phyloP scores from a whole-genome alignment of 768 basidiomycete species.

The Gelatoporia subvermispora region DNA sequence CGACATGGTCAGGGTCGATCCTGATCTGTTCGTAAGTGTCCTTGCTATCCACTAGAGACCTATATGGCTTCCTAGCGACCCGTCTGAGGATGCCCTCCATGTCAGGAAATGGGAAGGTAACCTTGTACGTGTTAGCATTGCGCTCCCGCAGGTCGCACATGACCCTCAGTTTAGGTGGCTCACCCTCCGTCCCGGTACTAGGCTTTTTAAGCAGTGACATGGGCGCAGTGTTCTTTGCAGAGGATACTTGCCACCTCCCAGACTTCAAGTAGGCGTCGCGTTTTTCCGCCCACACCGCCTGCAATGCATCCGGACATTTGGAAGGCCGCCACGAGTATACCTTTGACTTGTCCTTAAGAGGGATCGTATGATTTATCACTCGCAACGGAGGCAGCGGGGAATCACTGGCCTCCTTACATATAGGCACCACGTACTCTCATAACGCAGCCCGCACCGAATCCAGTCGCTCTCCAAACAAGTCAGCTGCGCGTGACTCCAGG shows the following conservation, averaged over 20 bases:
- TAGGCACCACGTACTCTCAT: constrained; percentile 8
- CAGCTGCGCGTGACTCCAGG: constrained; percentile 12
- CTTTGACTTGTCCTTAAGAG: constrained; percentile 25
- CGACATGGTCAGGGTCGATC: constrained; percentile 15
- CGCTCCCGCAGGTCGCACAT: constrained; percentile 23
- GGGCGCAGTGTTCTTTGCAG: constrained; percentile 23
- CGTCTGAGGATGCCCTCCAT: constrained; percentile 11
- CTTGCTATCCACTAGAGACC: constrained; percentile 20
- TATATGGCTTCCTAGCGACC: constrained; percentile 8
- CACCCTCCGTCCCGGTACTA: constrained; percentile 13
- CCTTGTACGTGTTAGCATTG: constrained; percentile 28
- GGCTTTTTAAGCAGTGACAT: constrained; percentile 30
- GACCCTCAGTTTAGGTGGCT: constrained; percentile 13
- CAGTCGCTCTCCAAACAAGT: constrained; percentile 9
- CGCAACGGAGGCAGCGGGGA: constrained; percentile 20
- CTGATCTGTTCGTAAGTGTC: constrained; percentile 26
- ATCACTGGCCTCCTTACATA: constrained; percentile 12
- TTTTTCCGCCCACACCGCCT: constrained; percentile 23
- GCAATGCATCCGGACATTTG: constrained; percentile 30
- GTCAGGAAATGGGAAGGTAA: constrained; percentile 18
- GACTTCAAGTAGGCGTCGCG: constrained; percentile 23
- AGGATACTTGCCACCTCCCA: constrained; percentile 26
- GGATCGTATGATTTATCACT: constrained; percentile 31
- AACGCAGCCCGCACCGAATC: constrained; percentile 12
- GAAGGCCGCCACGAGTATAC: constrained; percentile 29